Percentiles rank a stretch among this genome's conserved stretches.
Evolutionary conservation across 441 rosid species (phyloP).

Genomic region (Daphne laureola): DNA sequence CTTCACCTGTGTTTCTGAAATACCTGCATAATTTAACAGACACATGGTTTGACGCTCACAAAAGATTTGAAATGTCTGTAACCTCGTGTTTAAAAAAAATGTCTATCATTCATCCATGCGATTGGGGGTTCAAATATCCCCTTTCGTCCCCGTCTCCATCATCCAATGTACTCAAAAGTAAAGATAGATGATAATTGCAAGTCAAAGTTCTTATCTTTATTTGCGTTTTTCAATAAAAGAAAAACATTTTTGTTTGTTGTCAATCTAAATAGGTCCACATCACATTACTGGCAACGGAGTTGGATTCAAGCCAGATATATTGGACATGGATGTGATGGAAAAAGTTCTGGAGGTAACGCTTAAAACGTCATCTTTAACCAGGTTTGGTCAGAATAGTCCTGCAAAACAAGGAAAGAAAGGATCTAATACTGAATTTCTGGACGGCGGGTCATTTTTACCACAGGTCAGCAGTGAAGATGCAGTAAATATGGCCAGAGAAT

Average conservation of each 20-base stretch:
- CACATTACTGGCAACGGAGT: constrained; percentile 89
- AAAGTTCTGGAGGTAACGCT: constrained; percentile 69
- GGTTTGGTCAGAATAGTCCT: neutral
- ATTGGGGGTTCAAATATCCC: too few species aligned
- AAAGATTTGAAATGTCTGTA: too few species aligned
- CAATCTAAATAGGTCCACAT: constrained; percentile 69
- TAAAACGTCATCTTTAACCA: neutral
- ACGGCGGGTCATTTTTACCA: constrained; percentile 3
- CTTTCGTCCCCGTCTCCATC: too few species aligned
- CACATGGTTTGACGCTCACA: too few species aligned
- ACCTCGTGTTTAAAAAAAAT: too few species aligned
- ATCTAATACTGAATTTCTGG: neutral
- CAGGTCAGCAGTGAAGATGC: constrained; percentile 88
- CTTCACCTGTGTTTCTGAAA: too few species aligned
- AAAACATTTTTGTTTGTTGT: neutral
- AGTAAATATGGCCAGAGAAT: constrained; percentile 79
- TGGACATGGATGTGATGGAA: constrained; percentile 96
- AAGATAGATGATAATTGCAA: too few species aligned
- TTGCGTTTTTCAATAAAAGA: too few species aligned
- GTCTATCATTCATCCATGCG: too few species aligned
- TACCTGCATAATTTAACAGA: too few species aligned
- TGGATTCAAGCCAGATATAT: constrained; percentile 89
- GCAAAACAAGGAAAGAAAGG: neutral
- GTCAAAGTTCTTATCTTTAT: too few species aligned
- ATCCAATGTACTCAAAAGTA: too few species aligned